Evolutionary conservation across 768 basidiomycete genomes (phyloP), one percentile per base, ranked within the genome.

Genomic region (Suillus spraguei): DNA sequence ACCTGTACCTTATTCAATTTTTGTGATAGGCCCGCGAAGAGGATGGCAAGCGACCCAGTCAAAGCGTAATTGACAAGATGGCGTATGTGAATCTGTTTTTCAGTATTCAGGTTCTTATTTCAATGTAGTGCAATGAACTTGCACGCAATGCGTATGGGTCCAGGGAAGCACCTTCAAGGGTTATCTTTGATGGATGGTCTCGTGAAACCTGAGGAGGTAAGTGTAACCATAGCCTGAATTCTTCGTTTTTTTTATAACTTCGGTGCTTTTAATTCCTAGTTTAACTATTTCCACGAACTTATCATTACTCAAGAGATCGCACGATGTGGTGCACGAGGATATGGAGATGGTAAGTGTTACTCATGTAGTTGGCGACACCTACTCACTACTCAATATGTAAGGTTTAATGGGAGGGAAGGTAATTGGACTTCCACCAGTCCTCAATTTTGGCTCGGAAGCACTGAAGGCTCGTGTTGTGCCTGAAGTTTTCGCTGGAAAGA

Each of bases 71-170:
- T 56, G 86, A 95, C 68, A 86, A 87, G 65, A 91, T 97, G 91
- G 87, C 92, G 89, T 90, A 67, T 61, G 81, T 71, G 17, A 22
- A 13, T 24, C 4, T 36, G 5, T 32, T 10, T n/a, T n/a, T 11
- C 39, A 54, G 39, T 33, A 13, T 50, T 55, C 11, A 58, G 20
- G 17, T 35, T 38, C 50, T 63, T 8, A 35, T 24, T 49, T 32
- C 39, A 33, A 8, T 33, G 24, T 56, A 90, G 87, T 17, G 87
- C 87, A 59, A 60, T 85, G 36, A 88, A 94, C 69, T 61, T 98
- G 22, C 91, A 94, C 72, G 92, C 93, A 16, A 97, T 97, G 94
- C 83, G 92, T 24, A 82, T 96, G 78, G 97, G 97, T 17, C 96
- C 96, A 0, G 93, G 92, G 41, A 88, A 90, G 69, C 94, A 95